Base-by-base conservation (phyloP, 805 yeast genomes). In the Candida orba region DNA sequence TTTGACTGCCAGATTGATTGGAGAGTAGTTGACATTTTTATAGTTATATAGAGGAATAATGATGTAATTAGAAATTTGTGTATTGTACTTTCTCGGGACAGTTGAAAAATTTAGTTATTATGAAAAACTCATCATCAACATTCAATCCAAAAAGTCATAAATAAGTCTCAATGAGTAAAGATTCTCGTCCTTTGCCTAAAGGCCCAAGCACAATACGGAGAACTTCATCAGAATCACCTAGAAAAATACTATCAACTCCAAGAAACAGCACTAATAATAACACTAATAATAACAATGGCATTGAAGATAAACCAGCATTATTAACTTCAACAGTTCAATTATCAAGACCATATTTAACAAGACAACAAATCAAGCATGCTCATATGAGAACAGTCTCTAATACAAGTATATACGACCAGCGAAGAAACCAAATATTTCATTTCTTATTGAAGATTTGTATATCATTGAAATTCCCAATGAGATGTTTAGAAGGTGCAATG, bases 401-500 rank as follows among this genome's bases (percentile, higher is more conserved):
- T 40, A 59, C 65, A 25, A 66, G 72, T 37, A 66, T 71, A 25
- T 77, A 75, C 48, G 70, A 69, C 43, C 78, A 74, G 50, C 67
- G 76, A 41, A 76, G 75, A 45, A 69, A 71, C 37, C 75, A 76
- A 42, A 70, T 80, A 2, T 71, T 78, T 44, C 75, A 72, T 43
- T 76, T 76, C 50, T 54, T 81, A 29, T 71, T 75, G 48, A 77
- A 73, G 46, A 58, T 82, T 4, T 70, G 79, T 25, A 69, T 69
- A 25, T 60, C 65, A 3, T 60, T 84, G 55, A 79, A 79, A 54
- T 75, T 83, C 47, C 96, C 96, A 0, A 65, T 83, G 18, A 69
- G 81, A 39, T 80, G 86, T 2, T 64, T 88, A 37, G 82, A 81
- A 47, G 73, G 85, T 9, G 72, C 93, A 4, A 78, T 84, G 76